Conservation (phyloP, 495 filamentous ascomycete genomes). For the Immersiella caudata region DNA sequence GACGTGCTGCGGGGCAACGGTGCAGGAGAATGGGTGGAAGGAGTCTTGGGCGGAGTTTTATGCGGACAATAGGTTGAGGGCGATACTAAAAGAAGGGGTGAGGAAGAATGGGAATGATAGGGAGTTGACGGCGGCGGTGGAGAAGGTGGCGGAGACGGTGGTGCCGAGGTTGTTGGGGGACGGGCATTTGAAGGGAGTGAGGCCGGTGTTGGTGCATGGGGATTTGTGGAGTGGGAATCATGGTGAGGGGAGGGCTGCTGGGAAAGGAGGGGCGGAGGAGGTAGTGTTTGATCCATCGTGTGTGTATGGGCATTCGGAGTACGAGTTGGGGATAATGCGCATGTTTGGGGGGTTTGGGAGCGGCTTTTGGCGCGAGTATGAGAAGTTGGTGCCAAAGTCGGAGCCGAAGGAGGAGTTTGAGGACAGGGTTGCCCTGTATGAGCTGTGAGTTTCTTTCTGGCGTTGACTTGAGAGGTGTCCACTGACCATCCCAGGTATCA, state of each 20-base stretch:
- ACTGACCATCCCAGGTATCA: slow-evolving; percentile 65
- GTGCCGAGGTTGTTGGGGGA: slow-evolving; percentile 75
- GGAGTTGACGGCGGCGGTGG: slow-evolving; percentile 62
- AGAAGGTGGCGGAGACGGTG: slow-evolving; percentile 60
- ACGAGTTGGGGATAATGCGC: slow-evolving; percentile 88
- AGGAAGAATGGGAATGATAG: slow-evolving; percentile 64
- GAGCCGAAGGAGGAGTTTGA: slow-evolving; percentile 84
- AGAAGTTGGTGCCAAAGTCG: slow-evolving; percentile 70
- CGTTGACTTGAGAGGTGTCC: not conserved
- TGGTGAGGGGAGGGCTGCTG: slow-evolving; percentile 65
- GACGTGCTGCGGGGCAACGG: slow-evolving; percentile 83
- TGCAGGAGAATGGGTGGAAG: slow-evolving; percentile 72
- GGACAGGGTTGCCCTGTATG: slow-evolving; percentile 77
- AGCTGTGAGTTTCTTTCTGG: slow-evolving; percentile 62
- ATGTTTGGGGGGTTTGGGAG: slow-evolving; percentile 92
- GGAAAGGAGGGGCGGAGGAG: slow-evolving; percentile 63
- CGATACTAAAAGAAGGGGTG: slow-evolving; percentile 62
- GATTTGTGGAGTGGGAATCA: slow-evolving; percentile 92
- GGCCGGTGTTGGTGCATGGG: slow-evolving; percentile 82
- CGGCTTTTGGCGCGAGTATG: slow-evolving; percentile 75
- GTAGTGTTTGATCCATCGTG: slow-evolving; percentile 82
- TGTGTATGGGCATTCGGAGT: slow-evolving; percentile 86
- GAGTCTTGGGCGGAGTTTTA: slow-evolving; percentile 83
- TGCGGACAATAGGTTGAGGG: slow-evolving; percentile 68
- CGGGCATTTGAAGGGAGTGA: slow-evolving; percentile 61